Conservation (phyloP, 2,329 filamentous ascomycete genomes). For the Chrysoporthe cubensis region DNA sequence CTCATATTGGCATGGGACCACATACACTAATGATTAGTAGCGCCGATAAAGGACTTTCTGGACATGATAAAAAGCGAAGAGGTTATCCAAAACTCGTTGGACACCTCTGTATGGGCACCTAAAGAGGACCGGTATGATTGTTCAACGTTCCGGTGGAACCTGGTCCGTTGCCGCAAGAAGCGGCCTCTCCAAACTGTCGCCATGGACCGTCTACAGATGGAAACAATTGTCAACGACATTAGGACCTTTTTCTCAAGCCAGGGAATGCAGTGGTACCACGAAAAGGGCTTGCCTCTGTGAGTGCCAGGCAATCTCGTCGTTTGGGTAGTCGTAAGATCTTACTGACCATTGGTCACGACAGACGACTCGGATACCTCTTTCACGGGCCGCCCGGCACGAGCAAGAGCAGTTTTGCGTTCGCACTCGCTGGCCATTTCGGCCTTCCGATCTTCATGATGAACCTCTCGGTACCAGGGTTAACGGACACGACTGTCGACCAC, state of each 20-base stretch:
- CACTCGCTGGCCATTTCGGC: constrained; percentile 22
- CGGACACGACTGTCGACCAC: constrained; percentile 14
- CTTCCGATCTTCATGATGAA: constrained; percentile 26
- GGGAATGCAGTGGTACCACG: constrained; percentile 19
- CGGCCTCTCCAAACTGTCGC: constrained; percentile 20
- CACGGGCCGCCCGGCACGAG: constrained; percentile 25
- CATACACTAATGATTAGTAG: too few relatives aligned
- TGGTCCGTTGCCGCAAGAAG: neutral
- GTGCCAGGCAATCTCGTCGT: too few relatives aligned
- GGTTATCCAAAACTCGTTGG: too few relatives aligned
- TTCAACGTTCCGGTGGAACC: constrained; percentile 1
- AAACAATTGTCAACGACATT: constrained; percentile 17
- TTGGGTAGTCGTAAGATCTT: neutral
- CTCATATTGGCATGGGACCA: too few relatives aligned
- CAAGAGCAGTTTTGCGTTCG: constrained; percentile 22
- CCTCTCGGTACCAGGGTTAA: constrained; percentile 8
- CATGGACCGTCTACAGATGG: constrained; percentile 19
- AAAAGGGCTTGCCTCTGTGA: constrained; percentile 21
- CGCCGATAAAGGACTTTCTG: too few relatives aligned
- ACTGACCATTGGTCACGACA: neutral
- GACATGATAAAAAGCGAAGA: too few relatives aligned
- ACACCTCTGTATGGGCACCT: too few relatives aligned
- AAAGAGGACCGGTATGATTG: too few relatives aligned
- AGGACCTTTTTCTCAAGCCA: constrained; percentile 17
- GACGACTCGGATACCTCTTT: constrained; percentile 22